Evolutionary conservation across 202 grass and related monocot species (phyloP).

Genomic region (Dendrocalamus latiflorus): DNA sequence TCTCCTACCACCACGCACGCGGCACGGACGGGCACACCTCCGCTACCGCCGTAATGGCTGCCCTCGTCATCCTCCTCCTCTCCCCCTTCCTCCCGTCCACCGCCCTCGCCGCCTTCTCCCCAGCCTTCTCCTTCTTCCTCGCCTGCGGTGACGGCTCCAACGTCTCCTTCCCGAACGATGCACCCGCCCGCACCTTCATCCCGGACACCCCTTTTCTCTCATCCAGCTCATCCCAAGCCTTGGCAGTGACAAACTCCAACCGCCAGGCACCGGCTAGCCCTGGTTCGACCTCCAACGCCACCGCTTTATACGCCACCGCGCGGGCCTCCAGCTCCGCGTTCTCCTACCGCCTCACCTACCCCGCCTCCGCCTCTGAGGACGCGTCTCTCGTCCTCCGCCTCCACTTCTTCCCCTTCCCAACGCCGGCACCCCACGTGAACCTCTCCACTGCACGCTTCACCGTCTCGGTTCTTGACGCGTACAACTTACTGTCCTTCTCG

Average conservation of each 20-base stretch:
- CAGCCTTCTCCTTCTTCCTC: conserved; percentile 29
- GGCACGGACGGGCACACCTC: not conserved
- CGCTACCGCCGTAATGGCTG: conserved; percentile 20
- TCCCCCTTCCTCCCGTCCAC: conserved; percentile 8
- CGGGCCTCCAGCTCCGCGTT: conserved; percentile 18
- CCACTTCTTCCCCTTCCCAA: conserved; percentile 63
- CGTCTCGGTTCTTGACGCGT: conserved; percentile 24
- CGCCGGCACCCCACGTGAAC: not conserved
- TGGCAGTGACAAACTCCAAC: conserved; percentile 13
- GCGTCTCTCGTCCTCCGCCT: conserved; percentile 60
- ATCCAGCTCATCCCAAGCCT: not conserved
- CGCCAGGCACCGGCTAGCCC: too few relatives aligned
- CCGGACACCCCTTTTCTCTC: conserved; percentile 10
- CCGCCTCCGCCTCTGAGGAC: not conserved
- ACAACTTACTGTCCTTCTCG: conserved; percentile 42
- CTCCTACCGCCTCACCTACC: conserved; percentile 22
- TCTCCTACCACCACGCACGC: not conserved
- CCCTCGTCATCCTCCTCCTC: conserved; percentile 8
- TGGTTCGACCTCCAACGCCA: too few relatives aligned
- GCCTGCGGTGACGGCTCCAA: conserved; percentile 44
- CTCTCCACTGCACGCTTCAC: conserved; percentile 41
- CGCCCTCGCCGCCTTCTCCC: conserved; percentile 15
- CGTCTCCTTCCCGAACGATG: not conserved
- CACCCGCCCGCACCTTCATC: conserved; percentile 24
- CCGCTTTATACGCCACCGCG: conserved; percentile 56